A percentile compares a stretch with the other conserved stretches of the same genome.
These are phyloP conservation scores for Syzygium aqueum DNA, from an alignment of 345 rosid genomes.

Conservation along the genomic window DNA sequence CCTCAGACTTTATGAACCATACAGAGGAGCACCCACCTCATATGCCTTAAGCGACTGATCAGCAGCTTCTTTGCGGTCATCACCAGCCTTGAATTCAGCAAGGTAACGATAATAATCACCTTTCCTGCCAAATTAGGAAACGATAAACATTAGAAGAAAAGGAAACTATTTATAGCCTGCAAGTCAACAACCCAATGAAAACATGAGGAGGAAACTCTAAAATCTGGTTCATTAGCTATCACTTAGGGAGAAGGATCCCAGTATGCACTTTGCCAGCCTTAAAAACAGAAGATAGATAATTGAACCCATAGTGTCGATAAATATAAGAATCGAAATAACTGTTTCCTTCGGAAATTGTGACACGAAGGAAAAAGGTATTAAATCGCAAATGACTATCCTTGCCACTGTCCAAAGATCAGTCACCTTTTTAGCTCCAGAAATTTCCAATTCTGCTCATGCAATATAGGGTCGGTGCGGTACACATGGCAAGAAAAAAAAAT, in stretches of 20 bases:
- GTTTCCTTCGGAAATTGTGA: not conserved
- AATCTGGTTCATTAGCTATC: not conserved
- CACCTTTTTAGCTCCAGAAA: not conserved
- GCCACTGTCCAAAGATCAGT: not conserved
- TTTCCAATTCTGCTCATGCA: not conserved
- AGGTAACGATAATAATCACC: conserved; percentile 48
- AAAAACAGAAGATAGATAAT: not conserved
- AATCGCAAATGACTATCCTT: not conserved
- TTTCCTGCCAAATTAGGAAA: conserved; percentile 24
- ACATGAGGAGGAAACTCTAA: not conserved
- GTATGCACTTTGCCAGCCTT: not conserved
- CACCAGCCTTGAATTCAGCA: conserved; percentile 37
- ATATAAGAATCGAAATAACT: not conserved
- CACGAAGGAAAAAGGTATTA: not conserved
- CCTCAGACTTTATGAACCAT: not conserved
- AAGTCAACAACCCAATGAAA: not conserved
- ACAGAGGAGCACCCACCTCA: conserved; percentile 19
- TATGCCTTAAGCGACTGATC: conserved; percentile 52
- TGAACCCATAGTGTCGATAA: not conserved
- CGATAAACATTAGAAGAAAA: not conserved
- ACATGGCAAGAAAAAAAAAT: not conserved
- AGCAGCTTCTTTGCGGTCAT: conserved; percentile 45
- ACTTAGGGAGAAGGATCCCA: not conserved
- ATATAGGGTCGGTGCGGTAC: not conserved
- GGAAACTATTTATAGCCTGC: not conserved